Evolutionary conservation across 2,329 filamentous ascomycete genomes (phyloP), one percentile per base, ranked within the genome.

Genomic region (Raffaelea ambrosiae): DNA sequence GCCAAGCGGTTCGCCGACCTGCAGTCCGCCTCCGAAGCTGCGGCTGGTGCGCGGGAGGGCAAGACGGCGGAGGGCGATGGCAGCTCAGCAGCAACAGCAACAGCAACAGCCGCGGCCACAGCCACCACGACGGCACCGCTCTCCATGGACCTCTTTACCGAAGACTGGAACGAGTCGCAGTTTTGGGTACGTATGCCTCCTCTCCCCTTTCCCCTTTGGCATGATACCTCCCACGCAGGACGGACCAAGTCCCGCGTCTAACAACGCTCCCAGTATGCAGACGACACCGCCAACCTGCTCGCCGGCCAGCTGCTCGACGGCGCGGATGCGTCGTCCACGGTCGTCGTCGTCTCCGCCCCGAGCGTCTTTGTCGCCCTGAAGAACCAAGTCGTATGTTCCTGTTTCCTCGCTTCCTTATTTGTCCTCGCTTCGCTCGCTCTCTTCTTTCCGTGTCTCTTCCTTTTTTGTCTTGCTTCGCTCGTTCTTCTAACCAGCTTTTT

Each of bases 161-260:
- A 91, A 64, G 83, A 91, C 63, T 93, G 87, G 87, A 87, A 90
- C 59, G 77, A 84, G 58, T 84, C 79, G 52, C 86, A 91, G 65
- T 93, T 93, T 59, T 93, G 87, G 86, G 82, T 86, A 70, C 16
- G 11, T n/a, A 29, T n/a, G 18, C 7, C 21, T 19, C 18, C 16
- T 35, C n/a, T 21, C 42, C 22, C 9, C n/a, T n/a, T n/a, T n/a
- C n/a, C n/a, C n/a, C n/a, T n/a, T n/a, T n/a, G n/a, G n/a, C n/a
- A n/a, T n/a, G n/a, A n/a, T n/a, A n/a, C n/a, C n/a, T n/a, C n/a
- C n/a, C n/a, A n/a, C n/a, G n/a, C n/a, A n/a, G n/a, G n/a, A n/a
- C n/a, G n/a, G n/a, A n/a, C n/a, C n/a, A n/a, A n/a, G n/a, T 18
- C 29, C 31, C 13, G 36, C 44, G 35, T 19, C 42, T 48, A 16